phyloP scores from a whole-genome alignment of 179 eudicot species.

The Silene vulgaris region DNA sequence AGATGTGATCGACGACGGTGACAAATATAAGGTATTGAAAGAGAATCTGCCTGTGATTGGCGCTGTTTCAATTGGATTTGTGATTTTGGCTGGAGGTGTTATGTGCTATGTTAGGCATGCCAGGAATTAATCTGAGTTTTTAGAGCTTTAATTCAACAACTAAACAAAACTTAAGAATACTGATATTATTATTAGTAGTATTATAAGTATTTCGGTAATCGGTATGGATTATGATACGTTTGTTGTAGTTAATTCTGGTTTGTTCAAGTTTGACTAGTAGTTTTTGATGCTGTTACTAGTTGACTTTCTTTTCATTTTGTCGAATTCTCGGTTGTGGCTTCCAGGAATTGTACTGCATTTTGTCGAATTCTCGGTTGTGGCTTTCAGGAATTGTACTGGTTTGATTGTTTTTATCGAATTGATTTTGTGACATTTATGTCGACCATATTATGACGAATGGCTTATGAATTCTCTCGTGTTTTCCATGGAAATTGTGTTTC shows the following conservation, averaged over 20 bases:
- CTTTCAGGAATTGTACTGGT: not conserved
- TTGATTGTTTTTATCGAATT: not conserved
- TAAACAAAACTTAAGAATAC: not conserved
- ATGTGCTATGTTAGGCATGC: constrained; percentile 13
- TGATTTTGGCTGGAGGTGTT: constrained; percentile 9
- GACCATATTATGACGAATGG: not conserved
- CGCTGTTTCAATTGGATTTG: not conserved
- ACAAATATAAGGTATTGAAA: not conserved
- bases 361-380: too few relatives aligned
- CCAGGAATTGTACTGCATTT: too few relatives aligned
- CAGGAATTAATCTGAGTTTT: constrained; percentile 2
- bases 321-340: not conserved
- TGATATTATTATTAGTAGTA: not conserved
- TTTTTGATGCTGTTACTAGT: not conserved
- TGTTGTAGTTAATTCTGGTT: not conserved
- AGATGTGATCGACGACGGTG: not conserved
- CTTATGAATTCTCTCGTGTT: not conserved
- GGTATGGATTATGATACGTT: not conserved
- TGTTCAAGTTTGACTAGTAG: constrained; percentile 12
- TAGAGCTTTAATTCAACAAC: too few relatives aligned
- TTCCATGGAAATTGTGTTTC: too few relatives aligned
- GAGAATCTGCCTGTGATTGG: constrained; percentile 15
- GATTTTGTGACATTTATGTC: not conserved
- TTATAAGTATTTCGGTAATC: not conserved
- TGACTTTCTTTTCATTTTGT: not conserved